phyloP scores from a whole-genome alignment of 2,329 filamentous ascomycete genomes.

The Penicillium sp. region DNA sequence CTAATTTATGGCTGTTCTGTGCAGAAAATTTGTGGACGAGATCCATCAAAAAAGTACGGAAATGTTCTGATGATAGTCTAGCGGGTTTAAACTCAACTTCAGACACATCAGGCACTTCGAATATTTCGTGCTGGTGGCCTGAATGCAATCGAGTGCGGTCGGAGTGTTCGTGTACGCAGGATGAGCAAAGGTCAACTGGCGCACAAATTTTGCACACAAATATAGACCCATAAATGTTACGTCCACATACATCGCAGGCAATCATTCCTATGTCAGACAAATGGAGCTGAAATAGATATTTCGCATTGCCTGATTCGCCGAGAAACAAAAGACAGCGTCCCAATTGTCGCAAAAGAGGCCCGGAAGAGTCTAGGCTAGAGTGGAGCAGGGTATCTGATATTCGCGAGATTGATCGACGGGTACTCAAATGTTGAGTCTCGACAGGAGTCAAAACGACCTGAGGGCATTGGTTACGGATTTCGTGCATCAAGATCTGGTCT shows the following conservation, averaged over 20 bases:
- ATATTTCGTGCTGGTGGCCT: not conserved
- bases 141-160: not conserved
- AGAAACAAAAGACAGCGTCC: conserved; percentile 4
- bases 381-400: not conserved
- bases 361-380: not conserved
- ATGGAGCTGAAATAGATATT: not conserved
- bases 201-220: conserved; percentile 4
- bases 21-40: not conserved
- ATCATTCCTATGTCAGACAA: not conserved
- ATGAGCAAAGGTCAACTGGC: not conserved
- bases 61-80: not conserved
- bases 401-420: not conserved
- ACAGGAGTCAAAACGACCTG: not conserved
- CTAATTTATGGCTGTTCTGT: not conserved
- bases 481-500: not conserved
- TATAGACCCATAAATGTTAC: not conserved
- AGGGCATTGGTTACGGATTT: not conserved
- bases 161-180: not conserved
- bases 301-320: not conserved
- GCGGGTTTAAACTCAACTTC: not conserved
- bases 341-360: not conserved
- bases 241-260: not conserved
- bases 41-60: not conserved
- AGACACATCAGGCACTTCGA: not conserved
- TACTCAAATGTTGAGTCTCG: not conserved